phyloP scores from a whole-genome alignment of 2,329 filamentous ascomycete genomes.

The Colletotrichum sp. region DNA sequence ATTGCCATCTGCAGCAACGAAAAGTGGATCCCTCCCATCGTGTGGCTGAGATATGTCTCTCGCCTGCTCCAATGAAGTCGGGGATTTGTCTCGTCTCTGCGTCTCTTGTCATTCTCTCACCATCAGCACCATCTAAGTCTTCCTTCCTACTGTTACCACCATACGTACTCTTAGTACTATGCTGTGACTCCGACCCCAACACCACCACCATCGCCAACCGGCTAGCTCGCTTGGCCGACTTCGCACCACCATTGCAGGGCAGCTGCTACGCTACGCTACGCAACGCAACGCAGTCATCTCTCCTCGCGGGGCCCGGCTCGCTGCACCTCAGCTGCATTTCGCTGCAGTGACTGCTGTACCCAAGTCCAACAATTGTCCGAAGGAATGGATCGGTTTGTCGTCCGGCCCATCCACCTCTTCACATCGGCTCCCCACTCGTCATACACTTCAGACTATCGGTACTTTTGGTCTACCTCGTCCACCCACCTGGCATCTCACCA shows the following conservation, averaged over 20 bases:
- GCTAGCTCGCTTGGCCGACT: not conserved
- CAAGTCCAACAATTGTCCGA: constrained; percentile 9
- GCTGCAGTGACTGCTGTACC: not conserved
- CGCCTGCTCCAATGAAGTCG: not conserved
- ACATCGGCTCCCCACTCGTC: not conserved
- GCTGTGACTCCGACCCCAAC: not conserved
- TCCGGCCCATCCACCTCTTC: not conserved
- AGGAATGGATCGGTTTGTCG: not conserved
- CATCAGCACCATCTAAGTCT: not conserved
- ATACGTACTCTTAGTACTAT: not conserved
- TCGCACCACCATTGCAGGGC: not conserved
- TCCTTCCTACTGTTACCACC: too few relatives aligned
- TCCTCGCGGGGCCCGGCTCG: not conserved
- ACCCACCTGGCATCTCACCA: not conserved
- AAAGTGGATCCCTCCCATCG: not conserved
- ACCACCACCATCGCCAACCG: not conserved
- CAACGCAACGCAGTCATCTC: not conserved
- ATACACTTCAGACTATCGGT: constrained; percentile 1
- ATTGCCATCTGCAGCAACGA: not conserved
- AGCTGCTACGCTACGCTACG: not conserved
- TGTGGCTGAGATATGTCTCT: not conserved
- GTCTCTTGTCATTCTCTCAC: not conserved
- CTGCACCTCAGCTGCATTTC: not conserved
- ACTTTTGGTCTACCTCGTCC: not conserved
- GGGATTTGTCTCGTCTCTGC: not conserved